Percentiles rank a stretch among this genome's conserved stretches.
These are phyloP conservation scores for Linanthus parryae DNA, from an alignment of 148 eudicot genomes.

Conservation along the genomic window DNA sequence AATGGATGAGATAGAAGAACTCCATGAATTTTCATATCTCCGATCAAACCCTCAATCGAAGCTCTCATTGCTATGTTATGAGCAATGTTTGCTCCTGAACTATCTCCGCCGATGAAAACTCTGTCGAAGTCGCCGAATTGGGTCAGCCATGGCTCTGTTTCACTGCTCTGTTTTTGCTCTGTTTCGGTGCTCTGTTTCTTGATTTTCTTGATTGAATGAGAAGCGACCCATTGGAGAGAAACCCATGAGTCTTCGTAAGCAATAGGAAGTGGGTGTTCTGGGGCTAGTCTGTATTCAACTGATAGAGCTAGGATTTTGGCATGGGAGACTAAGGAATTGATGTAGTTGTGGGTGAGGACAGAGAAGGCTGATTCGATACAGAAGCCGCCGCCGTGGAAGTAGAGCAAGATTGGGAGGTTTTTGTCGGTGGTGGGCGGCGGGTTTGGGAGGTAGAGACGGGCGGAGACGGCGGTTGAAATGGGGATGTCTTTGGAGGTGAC, in stretches of 20 bases:
- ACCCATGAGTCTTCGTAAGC: slow-evolving; percentile 53
- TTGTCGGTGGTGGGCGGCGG: not conserved
- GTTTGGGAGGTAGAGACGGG: slow-evolving; percentile 38
- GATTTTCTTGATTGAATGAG: slow-evolving; percentile 5
- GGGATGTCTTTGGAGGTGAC: slow-evolving; percentile 38
- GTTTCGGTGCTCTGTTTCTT: not conserved
- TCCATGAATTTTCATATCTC: slow-evolving; percentile 14
- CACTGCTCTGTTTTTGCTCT: slow-evolving; percentile 20
- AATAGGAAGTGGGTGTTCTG: slow-evolving; percentile 41
- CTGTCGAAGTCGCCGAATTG: slow-evolving; percentile 24
- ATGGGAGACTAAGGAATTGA: slow-evolving; percentile 18
- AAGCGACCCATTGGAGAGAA: slow-evolving; percentile 47
- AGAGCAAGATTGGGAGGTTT: slow-evolving; percentile 44
- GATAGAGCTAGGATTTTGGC: slow-evolving; percentile 29
- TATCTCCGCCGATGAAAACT: slow-evolving; percentile 45
- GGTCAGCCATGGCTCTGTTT: slow-evolving; percentile 38
- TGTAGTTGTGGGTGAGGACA: slow-evolving; percentile 15
- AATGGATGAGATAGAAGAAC: slow-evolving; percentile 21
- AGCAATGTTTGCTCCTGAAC: slow-evolving; percentile 53
- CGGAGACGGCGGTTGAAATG: slow-evolving; percentile 25
- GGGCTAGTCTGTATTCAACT: slow-evolving; percentile 47
- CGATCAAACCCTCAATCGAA: slow-evolving; percentile 9
- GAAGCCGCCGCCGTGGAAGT: slow-evolving; percentile 72
- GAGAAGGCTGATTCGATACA: slow-evolving; percentile 41
- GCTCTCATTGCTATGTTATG: slow-evolving; percentile 45